Percentiles rank a stretch among this genome's conserved stretches.
Evolutionary conservation across 2,329 filamentous ascomycete genomes (phyloP).

Genomic region (Colletotrichum graminicola): DNA sequence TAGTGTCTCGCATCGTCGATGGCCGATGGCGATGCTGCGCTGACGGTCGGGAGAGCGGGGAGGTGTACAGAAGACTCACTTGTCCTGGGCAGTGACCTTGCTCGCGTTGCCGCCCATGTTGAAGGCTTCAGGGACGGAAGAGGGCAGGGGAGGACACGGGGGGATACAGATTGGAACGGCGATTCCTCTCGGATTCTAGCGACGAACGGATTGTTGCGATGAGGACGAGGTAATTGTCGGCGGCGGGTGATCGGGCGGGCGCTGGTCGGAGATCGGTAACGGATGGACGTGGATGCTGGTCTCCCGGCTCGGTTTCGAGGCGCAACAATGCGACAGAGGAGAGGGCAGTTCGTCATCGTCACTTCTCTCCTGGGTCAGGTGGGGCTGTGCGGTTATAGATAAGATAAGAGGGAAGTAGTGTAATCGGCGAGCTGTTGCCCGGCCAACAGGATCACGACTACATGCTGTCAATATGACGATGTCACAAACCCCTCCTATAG

Average conservation of each 20-base stretch:
- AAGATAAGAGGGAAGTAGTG: conserved; percentile 2
- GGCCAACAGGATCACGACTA: conserved; percentile 4
- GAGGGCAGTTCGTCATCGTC: conserved; percentile 20
- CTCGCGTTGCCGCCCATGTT: conserved; percentile 68
- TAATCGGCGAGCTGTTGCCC: not conserved
- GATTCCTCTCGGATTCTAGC: not conserved
- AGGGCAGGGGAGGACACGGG: not conserved
- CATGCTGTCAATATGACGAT: not conserved
- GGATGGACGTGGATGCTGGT: conserved; percentile 7
- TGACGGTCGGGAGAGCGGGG: not conserved
- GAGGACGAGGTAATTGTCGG: conserved; percentile 18
- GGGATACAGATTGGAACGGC: not conserved
- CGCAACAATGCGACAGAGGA: conserved; percentile 30
- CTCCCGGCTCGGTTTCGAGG: conserved; percentile 38
- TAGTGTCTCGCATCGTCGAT: conserved; percentile 34
- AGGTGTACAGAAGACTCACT: conserved; percentile 65
- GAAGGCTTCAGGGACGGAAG: conserved; percentile 1
- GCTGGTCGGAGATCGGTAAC: conserved; percentile 18
- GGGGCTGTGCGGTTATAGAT: conserved; percentile 16
- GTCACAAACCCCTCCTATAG: no score
- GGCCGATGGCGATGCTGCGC: conserved; percentile 1
- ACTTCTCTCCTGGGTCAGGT: conserved; percentile 9
- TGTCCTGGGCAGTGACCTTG: conserved; percentile 81
- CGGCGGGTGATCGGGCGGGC: conserved; percentile 23
- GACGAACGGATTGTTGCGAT: not conserved